A percentile compares a stretch with the other conserved stretches of the same genome.
These are phyloP conservation scores for Phytopythium boreale DNA, from an alignment of 352 stramenopile species.

Conservation along the genomic window DNA sequence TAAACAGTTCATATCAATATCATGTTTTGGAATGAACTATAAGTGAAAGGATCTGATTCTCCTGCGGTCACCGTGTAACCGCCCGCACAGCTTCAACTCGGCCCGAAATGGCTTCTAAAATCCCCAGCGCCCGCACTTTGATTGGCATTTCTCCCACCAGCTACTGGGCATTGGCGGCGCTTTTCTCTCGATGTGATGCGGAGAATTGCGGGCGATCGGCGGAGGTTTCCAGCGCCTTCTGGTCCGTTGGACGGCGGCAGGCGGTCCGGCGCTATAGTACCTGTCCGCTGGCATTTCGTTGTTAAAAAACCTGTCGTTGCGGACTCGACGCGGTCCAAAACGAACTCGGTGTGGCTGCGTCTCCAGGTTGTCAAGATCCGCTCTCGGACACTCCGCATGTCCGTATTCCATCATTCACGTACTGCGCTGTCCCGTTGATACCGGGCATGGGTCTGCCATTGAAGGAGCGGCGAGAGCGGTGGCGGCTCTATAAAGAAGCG, in stretches of 20 bases:
- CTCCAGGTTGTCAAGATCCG: background rate
- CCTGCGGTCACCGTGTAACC: background rate
- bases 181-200: background rate
- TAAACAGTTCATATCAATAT: no score
- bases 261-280: background rate
- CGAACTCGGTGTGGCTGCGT: background rate
- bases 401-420: background rate
- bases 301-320: background rate
- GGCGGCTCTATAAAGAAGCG: background rate
- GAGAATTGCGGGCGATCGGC: background rate
- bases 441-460: background rate
- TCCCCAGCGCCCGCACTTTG: background rate
- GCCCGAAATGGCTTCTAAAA: background rate
- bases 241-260: background rate
- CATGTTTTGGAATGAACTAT: no score
- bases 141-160: background rate
- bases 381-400: background rate
- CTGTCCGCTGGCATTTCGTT: background rate
- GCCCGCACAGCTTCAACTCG: constrained; percentile 1
- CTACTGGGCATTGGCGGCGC: background rate
- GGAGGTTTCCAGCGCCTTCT: background rate
- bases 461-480: background rate
- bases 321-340: background rate
- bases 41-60: no score
- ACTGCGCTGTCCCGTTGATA: background rate